Evolutionary conservation across 202 grass and related monocot genomes (phyloP).

Genomic region (Setaria viridis): DNA sequence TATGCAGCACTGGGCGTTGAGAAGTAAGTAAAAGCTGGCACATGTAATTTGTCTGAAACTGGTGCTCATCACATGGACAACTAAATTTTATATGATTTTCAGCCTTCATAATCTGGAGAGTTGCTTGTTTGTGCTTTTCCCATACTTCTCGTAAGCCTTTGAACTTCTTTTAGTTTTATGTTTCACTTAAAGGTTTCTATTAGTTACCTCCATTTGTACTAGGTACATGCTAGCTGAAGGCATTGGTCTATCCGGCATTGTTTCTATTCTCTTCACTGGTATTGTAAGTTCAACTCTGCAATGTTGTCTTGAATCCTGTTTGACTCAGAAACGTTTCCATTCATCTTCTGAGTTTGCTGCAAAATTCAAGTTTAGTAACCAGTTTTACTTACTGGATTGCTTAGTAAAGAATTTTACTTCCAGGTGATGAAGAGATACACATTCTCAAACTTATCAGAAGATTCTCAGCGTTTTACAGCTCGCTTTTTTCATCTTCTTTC

Average conservation of each 20-base stretch:
- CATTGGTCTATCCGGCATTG: conserved; percentile 85
- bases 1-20: conserved; percentile 78
- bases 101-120: conserved; percentile 95
- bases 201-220: conserved; percentile 29
- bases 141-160: conserved; percentile 94
- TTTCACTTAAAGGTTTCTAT: conserved; percentile 16
- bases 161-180: neutral
- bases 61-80: neutral
- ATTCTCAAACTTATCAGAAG: conserved; percentile 79
- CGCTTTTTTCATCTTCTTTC: conserved; percentile 93
- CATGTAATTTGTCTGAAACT: conserved; percentile 30
- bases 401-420: conserved; percentile 43
- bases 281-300: conserved; percentile 71
- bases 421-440: conserved; percentile 97
- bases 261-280: conserved; percentile 94
- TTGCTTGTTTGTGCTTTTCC: conserved; percentile 96
- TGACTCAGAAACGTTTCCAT: neutral
- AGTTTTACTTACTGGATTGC: conserved; percentile 10
- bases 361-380: conserved; percentile 19
- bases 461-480: conserved; percentile 76
- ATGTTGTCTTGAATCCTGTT: conserved; percentile 30
- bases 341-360: neutral
- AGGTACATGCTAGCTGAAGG: conserved; percentile 99
- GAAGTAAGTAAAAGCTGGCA: conserved; percentile 67
- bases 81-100: conserved; percentile 46